Base-by-base conservation (phyloP, 139 green algal species). In the Chlorella sp. region DNA sequence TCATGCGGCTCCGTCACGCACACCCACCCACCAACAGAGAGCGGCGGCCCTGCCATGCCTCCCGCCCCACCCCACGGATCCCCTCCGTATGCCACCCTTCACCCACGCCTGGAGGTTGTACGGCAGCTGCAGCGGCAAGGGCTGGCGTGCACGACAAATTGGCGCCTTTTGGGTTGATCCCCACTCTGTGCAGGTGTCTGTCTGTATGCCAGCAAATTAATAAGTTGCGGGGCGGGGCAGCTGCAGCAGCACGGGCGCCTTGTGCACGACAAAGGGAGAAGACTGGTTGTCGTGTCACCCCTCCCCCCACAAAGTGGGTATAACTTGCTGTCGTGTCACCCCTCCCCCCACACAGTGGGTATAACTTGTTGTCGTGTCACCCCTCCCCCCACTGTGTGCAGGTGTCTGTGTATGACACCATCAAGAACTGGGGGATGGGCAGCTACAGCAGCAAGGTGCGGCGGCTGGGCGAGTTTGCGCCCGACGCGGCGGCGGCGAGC, bases 201-300 rank as follows among this genome's bases (percentile, higher is more conserved):
- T n/a, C n/a, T 97, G 0, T 98, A 93, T 73, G 96, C 98, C 89
- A 96, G 95, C 26, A n/a, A n/a, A 95, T 98, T 36, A 68, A 88
- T 39, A 53, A 30, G 0, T 88, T n/a, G n/a, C 66, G 84, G 92
- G 97, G 86, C 73, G 73, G 28, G 80, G 71, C 0, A 89, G 69
- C 53, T 82, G 76, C 69, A 98, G 96, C 90, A 94, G 87, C 32
- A 68, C 68, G 79, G 79, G n/a, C n/a, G n/a, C n/a, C n/a, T n/a
- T n/a, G n/a, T n/a, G n/a, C n/a, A n/a, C n/a, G n/a, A n/a, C n/a
- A n/a, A n/a, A n/a, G n/a, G n/a, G n/a, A n/a, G n/a, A n/a, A n/a
- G n/a, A n/a, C n/a, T n/a, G n/a, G n/a, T n/a, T n/a, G n/a, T n/a
- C n/a, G n/a, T n/a, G n/a, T n/a, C n/a, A n/a, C n/a, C n/a, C n/a